A percentile compares a stretch with the other conserved stretches of the same genome.
These are phyloP conservation scores for Boletales sp. DNA, from an alignment of 768 basidiomycete genomes.

Conservation along the genomic window DNA sequence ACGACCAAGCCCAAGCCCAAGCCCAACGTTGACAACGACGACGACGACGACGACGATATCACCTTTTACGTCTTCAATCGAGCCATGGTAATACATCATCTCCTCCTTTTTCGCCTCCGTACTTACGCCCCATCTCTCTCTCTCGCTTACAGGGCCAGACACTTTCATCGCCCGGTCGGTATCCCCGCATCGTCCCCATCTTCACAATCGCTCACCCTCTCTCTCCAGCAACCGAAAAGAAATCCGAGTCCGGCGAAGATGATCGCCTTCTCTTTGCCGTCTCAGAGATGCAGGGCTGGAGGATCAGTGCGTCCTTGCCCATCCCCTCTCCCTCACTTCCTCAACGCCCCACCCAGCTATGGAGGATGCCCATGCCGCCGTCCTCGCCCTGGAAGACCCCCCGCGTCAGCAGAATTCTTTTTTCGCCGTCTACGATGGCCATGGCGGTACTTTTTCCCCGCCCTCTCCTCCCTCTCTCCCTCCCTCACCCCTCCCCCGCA, in stretches of 20 bases:
- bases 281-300: slow-evolving; percentile 99
- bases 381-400: slow-evolving; percentile 63
- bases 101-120: too few species aligned
- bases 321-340: background rate
- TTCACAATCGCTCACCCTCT: slow-evolving; percentile 10
- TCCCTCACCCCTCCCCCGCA: slow-evolving; percentile 28
- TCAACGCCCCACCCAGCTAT: slow-evolving; percentile 57
- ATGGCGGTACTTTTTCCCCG: slow-evolving; percentile 66
- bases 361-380: slow-evolving; percentile 90
- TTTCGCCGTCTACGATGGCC: slow-evolving; percentile 98
- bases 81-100: slow-evolving; percentile 22
- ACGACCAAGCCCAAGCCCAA: too few species aligned
- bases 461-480: background rate
- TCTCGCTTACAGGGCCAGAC: slow-evolving; percentile 68
- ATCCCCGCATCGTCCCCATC: background rate
- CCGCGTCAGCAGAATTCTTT: slow-evolving; percentile 59
- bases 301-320: slow-evolving; percentile 72
- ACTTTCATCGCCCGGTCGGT: slow-evolving; percentile 73
- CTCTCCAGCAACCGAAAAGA: slow-evolving; percentile 73
- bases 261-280: slow-evolving; percentile 69
- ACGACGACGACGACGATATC: background rate
- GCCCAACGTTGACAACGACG: too few species aligned
- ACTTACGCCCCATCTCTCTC: background rate
- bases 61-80: slow-evolving; percentile 23
- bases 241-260: slow-evolving; percentile 69